Evolutionary conservation across 2,329 filamentous ascomycete genomes (phyloP), one percentile per base, ranked within the genome.

Genomic region (Alternaria atra): DNA sequence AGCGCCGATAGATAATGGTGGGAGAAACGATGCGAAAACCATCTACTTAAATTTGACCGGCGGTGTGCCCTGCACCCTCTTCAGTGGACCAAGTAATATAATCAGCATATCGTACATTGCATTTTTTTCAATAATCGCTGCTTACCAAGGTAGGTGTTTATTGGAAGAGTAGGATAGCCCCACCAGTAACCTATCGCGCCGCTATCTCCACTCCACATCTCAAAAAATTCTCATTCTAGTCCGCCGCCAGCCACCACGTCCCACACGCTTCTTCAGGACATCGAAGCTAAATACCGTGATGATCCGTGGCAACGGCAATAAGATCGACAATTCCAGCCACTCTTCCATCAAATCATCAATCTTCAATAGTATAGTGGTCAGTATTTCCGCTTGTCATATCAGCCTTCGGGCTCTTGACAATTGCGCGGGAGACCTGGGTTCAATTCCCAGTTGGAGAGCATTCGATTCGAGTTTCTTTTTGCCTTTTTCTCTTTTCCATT

Each of bases 351-450:
- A 48, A 27, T n/a, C 13, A 50, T 5, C 46, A 50, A 17, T 50
- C 46, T 50, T 50, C 46, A 50, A 50, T 50, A 50, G 46, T 50
- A 50, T 50, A 50, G 46, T 50, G 46, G 46, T 50, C 46, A 50
- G 46, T 50, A 50, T 50, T 50, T 50, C 46, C 46, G 46, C 46
- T 50, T 50, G 46, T 50, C 46, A 50, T 27, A 9, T 23, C 13
- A 23, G 46, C 46, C 30, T 35, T 34, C 30, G 13, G 30, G 46
- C 46, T 35, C 12, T 50, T 50, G 46, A 50, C 20, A 50, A 27
- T 6, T 27, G 2, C 46, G 46, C 46, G 46, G 46, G 46, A 50
- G 46, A 50, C 46, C 46, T 50, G 46, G 46, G 46, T 50, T 50
- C 46, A 50, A 50, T 50, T 50, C 46, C 46, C 30, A 50, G 46